Evolutionary conservation across 345 rosid species (phyloP), one percentile per base, ranked within the genome.

Genomic region (Euphorbia peplus): DNA sequence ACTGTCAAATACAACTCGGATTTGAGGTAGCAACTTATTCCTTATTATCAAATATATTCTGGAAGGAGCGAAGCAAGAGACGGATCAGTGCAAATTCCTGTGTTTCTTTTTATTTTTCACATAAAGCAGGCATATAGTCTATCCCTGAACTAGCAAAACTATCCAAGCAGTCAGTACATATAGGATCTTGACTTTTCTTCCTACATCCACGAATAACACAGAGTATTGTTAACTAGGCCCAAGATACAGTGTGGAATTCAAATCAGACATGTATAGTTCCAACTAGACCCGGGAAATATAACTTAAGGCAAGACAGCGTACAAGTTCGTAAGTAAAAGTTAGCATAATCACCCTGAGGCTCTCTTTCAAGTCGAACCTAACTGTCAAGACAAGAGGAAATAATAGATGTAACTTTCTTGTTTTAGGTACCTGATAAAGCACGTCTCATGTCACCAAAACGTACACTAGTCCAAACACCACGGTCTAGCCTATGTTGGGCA

Each of bases 401-500:
- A n/a, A 46, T 14, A 16, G 51, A 46, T 12, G 11, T n/a, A 50
- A 18, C 54, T n/a, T 50, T 50, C 54, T 4, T 50, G 22, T 50
- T 50, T 19, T 4, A 50, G 24, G 54, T 64, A 84, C 88, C 88
- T 8, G 88, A 76, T 60, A 88, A 74, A 71, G 90, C 88, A 74
- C 82, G 83, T 54, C 87, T 85, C 87, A 84, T 82, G 70, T 85
- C 87, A 44, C 86, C 88, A 63, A 81, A 79, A 35, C 64, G 78
- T 22, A 79, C 82, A 25, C 69, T 73, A 21, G 84, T 85, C 89
- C 88, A 83, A 71, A 79, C 80, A 60, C 86, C 90, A 64, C 79
- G 80, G 24, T 81, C 85, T 60, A 82, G 68, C 82, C 87, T 82
- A 67, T 78, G 76, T 35, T 76, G 83, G 75, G 87, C 81, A 60